These are phyloP conservation scores for Zygoascus sp. DNA, from an alignment of 1,139 yeast genomes.

Conservation along the genomic window DNA sequence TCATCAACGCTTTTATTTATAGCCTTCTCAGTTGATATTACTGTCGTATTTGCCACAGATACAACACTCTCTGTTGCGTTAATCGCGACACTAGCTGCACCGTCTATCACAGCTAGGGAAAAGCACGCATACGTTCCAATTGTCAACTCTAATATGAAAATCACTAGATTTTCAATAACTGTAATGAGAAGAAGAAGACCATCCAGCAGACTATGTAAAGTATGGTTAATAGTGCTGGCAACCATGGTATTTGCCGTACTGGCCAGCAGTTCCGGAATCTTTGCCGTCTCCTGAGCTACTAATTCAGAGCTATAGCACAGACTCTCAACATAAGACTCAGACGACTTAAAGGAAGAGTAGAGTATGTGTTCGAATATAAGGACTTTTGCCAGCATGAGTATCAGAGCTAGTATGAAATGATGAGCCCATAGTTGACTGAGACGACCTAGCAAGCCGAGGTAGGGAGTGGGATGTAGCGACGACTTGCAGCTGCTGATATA, in stretches of 20 bases:
- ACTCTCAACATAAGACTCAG: slow-evolving; percentile 25
- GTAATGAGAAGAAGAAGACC: slow-evolving; percentile 45
- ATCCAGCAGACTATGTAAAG: slow-evolving; percentile 44
- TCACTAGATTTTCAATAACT: slow-evolving; percentile 54
- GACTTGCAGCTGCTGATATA: too few relatives aligned
- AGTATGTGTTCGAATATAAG: slow-evolving; percentile 29
- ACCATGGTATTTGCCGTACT: slow-evolving; percentile 50
- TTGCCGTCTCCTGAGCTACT: slow-evolving; percentile 41
- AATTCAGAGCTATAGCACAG: slow-evolving; percentile 46
- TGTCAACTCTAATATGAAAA: slow-evolving; percentile 65
- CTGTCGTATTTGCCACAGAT: slow-evolving; percentile 54
- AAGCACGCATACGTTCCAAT: slow-evolving; percentile 86
- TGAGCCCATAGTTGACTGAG: slow-evolving; percentile 35
- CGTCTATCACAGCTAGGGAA: slow-evolving; percentile 65
- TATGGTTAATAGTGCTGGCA: slow-evolving; percentile 42
- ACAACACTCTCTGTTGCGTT: slow-evolving; percentile 66
- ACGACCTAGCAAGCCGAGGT: slow-evolving; percentile 33
- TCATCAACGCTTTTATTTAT: slow-evolving; percentile 55
- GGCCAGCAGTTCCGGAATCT: slow-evolving; percentile 56
- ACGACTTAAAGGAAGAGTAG: slow-evolving; percentile 25
- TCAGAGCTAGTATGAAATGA: slow-evolving; percentile 30
- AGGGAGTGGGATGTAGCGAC: slow-evolving; percentile 28
- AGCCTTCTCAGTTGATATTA: slow-evolving; percentile 51
- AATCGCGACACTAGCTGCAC: slow-evolving; percentile 66
- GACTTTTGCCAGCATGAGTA: slow-evolving; percentile 34